Conservation (phyloP, 345 rosid species). For the Salix exigua region DNA sequence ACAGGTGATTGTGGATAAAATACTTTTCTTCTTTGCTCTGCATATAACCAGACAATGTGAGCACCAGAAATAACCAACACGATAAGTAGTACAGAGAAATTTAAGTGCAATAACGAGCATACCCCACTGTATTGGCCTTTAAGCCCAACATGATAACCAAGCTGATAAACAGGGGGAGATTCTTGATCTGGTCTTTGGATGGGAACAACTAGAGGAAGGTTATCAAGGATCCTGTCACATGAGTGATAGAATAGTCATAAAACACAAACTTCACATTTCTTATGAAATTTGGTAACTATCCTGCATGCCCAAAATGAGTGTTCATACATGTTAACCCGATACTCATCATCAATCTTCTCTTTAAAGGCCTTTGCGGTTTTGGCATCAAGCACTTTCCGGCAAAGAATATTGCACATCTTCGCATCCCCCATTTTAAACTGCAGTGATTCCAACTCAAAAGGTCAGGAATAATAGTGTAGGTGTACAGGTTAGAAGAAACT, state of each 20-base stretch:
- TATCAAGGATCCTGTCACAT: constrained; percentile 84
- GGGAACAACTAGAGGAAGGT: constrained; percentile 91
- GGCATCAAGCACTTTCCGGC: constrained; percentile 55
- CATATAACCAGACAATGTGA: constrained; percentile 14
- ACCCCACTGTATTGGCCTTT: constrained; percentile 92
- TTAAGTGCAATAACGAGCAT: constrained; percentile 21
- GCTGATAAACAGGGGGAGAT: constrained; percentile 66
- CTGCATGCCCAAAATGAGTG: not conserved
- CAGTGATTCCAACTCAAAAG: constrained; percentile 20
- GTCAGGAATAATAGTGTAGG: constrained; percentile 6
- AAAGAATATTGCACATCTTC: constrained; percentile 63
- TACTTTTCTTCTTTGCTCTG: constrained; percentile 86
- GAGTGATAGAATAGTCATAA: constrained; percentile 22
- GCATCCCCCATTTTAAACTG: constrained; percentile 94
- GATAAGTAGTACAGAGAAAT: constrained; percentile 6
- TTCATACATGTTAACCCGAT: constrained; percentile 86
- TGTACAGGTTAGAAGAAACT: not conserved
- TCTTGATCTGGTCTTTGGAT: constrained; percentile 67
- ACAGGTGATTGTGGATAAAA: constrained; percentile 85
- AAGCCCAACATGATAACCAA: constrained; percentile 85
- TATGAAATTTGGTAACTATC: not conserved
- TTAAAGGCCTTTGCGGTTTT: constrained; percentile 64
- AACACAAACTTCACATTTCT: not conserved
- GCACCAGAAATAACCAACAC: constrained; percentile 6
- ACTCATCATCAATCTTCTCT: constrained; percentile 90